Conservation (phyloP, 1,139 yeast genomes). For the Scheffersomyces cryptocercus region DNA sequence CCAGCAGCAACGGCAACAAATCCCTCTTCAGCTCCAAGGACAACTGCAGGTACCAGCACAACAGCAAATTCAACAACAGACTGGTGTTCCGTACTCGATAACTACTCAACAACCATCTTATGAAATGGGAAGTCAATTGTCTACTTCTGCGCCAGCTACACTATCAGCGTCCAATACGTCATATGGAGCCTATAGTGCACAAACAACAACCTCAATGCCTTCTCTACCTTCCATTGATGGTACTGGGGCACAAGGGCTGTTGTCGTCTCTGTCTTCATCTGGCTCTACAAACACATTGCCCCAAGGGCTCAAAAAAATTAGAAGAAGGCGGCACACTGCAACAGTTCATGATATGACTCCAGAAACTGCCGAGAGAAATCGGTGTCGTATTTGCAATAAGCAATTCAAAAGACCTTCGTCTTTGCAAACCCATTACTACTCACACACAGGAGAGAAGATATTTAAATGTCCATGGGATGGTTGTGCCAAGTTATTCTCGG, state of each 20-base stretch:
- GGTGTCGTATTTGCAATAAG: constrained; percentile 72
- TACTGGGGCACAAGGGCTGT: too few species aligned
- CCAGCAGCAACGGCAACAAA: neutral
- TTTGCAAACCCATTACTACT: constrained; percentile 74
- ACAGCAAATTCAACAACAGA: neutral
- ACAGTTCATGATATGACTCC: constrained; percentile 32
- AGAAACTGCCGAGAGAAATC: constrained; percentile 35
- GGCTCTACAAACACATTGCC: neutral
- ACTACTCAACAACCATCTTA: neutral
- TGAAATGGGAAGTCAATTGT: neutral
- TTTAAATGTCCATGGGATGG: constrained; percentile 64
- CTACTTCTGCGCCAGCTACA: neutral
- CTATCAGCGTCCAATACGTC: too few species aligned
- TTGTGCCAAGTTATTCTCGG: constrained; percentile 75
- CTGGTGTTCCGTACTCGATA: neutral
- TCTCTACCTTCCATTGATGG: neutral
- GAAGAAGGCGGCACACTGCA: constrained; percentile 16
- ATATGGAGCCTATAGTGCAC: neutral
- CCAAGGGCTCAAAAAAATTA: constrained; percentile 3
- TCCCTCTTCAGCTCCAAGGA: too few species aligned
- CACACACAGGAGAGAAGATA: constrained; percentile 88
- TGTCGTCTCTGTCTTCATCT: neutral
- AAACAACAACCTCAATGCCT: neutral
- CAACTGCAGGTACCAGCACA: neutral
- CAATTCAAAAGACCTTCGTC: constrained; percentile 82